These are phyloP conservation scores for Cladochytrium tenue DNA, from an alignment of 371 early-diverging fungal genomes.

Conservation along the genomic window DNA sequence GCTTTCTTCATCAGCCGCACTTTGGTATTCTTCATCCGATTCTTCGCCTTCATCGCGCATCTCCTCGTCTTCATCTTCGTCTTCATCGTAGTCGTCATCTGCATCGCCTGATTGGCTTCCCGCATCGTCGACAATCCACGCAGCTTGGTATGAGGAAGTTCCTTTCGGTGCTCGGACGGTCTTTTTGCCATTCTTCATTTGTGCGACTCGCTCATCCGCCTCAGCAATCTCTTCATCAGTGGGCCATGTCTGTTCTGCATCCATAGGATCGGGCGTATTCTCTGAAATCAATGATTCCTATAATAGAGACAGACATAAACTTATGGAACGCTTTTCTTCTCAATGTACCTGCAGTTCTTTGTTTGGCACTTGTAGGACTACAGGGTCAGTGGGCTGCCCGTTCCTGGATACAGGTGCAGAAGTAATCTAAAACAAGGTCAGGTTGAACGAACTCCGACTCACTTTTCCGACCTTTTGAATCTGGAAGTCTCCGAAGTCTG, in stretches of 20 bases:
- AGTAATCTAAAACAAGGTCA: constrained; percentile 10
- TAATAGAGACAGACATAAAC: constrained; percentile 5
- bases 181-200: constrained; percentile 25
- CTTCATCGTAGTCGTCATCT: constrained; percentile 26
- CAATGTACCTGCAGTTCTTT: constrained; percentile 25
- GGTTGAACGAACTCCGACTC: not conserved
- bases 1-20: constrained; percentile 41
- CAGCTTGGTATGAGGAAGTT: constrained; percentile 93
- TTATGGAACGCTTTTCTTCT: not conserved
- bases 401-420: constrained; percentile 18
- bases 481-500: constrained; percentile 89
- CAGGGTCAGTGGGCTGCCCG: constrained; percentile 33
- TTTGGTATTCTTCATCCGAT: constrained; percentile 13
- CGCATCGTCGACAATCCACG: constrained; percentile 89
- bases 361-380: constrained; percentile 24
- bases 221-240: constrained; percentile 90
- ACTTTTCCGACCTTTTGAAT: constrained; percentile 69
- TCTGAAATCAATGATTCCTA: constrained; percentile 79
- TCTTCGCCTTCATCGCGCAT: constrained; percentile 10
- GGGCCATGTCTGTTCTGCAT: constrained; percentile 97
- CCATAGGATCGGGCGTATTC: constrained; percentile 86
- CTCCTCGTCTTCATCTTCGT: constrained; percentile 13
- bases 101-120: constrained; percentile 65
- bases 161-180: constrained; percentile 87
- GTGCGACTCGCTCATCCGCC: constrained; percentile 60